Conservation (phyloP, 495 filamentous ascomycete genomes). For the Neurospora sp. region DNA sequence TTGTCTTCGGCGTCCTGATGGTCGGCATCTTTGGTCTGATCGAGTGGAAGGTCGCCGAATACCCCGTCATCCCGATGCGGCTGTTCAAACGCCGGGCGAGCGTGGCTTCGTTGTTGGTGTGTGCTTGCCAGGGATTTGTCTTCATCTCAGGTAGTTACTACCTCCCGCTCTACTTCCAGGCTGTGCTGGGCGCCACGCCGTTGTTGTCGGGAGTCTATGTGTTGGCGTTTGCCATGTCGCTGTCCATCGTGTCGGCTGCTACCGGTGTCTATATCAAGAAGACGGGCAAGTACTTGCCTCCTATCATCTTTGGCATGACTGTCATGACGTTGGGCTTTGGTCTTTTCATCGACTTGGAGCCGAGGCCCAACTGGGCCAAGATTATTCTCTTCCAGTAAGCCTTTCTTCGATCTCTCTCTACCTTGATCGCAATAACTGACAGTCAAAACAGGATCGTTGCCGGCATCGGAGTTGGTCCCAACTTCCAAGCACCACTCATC, state of each 20-base stretch:
- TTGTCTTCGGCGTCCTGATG: slow-evolving; percentile 63
- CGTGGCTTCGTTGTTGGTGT: slow-evolving; percentile 45
- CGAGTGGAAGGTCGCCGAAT: slow-evolving; percentile 63
- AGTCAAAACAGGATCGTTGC: slow-evolving; percentile 35
- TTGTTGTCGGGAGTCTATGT: slow-evolving; percentile 72
- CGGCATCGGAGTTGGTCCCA: slow-evolving; percentile 55
- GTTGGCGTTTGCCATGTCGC: slow-evolving; percentile 60
- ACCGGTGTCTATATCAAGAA: slow-evolving; percentile 66
- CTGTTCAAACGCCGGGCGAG: slow-evolving; percentile 54
- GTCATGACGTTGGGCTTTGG: slow-evolving; percentile 56
- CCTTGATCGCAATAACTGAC: background rate
- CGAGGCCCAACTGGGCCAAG: slow-evolving; percentile 43
- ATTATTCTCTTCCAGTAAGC: slow-evolving; percentile 44
- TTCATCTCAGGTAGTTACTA: slow-evolving; percentile 70
- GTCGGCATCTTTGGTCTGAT: slow-evolving; percentile 52
- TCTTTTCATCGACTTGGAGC: slow-evolving; percentile 49
- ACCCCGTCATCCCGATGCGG: slow-evolving; percentile 66
- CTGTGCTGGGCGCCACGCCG: slow-evolving; percentile 60
- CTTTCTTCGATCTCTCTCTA: background rate
- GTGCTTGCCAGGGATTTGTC: slow-evolving; percentile 58
- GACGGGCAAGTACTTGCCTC: slow-evolving; percentile 47
- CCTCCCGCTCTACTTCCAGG: slow-evolving; percentile 70
- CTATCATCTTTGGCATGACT: slow-evolving; percentile 46
- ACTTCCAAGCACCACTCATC: slow-evolving; percentile 69
- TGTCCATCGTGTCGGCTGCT: slow-evolving; percentile 53